Evolutionary conservation across 2,329 filamentous ascomycete species (phyloP).

Genomic region (Pestalotiopsis sp.): DNA sequence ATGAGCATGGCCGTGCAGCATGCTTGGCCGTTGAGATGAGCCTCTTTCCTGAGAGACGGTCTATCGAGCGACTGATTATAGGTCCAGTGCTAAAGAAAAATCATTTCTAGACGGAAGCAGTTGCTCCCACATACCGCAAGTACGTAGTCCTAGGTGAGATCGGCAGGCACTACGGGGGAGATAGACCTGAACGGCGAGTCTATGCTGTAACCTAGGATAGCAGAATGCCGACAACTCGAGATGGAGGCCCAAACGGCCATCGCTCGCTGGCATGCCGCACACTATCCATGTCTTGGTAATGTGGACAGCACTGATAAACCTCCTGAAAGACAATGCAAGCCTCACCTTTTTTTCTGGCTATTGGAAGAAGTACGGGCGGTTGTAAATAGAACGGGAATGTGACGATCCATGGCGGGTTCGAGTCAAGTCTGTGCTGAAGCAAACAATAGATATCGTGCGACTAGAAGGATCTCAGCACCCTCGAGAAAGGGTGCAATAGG

Average conservation of each 20-base stretch:
- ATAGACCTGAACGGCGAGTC: background rate
- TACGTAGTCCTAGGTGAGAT: background rate
- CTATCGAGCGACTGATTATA: background rate
- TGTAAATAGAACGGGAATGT: conserved; percentile 3
- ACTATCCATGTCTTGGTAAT: background rate
- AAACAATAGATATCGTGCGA: conserved; percentile 10
- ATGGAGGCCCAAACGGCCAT: background rate
- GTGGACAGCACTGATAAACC: background rate
- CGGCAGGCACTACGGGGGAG: background rate
- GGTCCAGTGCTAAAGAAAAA: background rate
- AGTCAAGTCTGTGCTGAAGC: conserved; percentile 9
- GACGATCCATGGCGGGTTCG: conserved; percentile 1
- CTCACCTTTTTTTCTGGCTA: background rate
- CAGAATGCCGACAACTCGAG: background rate
- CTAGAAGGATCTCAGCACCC: background rate
- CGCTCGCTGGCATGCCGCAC: background rate
- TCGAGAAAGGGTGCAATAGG: conserved; percentile 8
- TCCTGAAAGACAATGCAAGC: conserved; percentile 6
- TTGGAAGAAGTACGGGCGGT: background rate
- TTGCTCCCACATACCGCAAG: background rate
- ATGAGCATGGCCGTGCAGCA: background rate
- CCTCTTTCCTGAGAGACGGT: background rate
- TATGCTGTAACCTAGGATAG: background rate
- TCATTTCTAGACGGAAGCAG: background rate
- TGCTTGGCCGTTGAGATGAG: background rate